Evolutionary conservation across 2,329 filamentous ascomycete genomes (phyloP), one percentile per base, ranked within the genome.

Genomic region (Fusarium buharicum): DNA sequence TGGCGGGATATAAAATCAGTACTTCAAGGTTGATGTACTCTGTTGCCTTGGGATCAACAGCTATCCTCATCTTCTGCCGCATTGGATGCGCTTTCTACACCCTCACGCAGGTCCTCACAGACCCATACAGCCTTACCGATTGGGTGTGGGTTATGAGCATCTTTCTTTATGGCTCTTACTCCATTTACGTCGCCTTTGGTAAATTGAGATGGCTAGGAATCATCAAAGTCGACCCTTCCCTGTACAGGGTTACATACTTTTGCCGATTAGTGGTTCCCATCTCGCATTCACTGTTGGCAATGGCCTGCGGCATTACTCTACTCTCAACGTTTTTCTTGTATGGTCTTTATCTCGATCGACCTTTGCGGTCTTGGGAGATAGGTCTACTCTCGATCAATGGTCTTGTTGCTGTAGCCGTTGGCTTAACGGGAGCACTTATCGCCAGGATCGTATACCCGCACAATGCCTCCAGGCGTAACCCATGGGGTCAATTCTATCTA

Each of bases 131-230:
- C 12, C 18, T 61, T 1, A 36, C 36, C 2, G 69, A 72, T 41
- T 72, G 67, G 70, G 39, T 58, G 8, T 64, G 66, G 66, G 57
- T 47, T 2, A 47, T 65, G 6, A 59, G 58, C 6, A 45, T 70
- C 4, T 40, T 67, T 28, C 55, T 70, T 28, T 72, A 69, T 36
- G 66, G 57, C 9, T 50, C 50, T 3, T 72, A 72, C 39, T 70
- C 58, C 1, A 43, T 61, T 5, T 49, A 59, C 3, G 48, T 28
- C 12, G 58, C 59, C 0, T 52, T 56, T 6, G 45, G 46, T 13
- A 70, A 70, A 20, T 38, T 72, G 33, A 53, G 38, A 8, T 65
- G 67, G 38, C 31, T 70, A 1, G 47, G 43, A 4, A 28, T 70
- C 7, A 34, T 70, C 18, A 57, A 33, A 12, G 13, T 50, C 12